Evolutionary conservation across 2,329 filamentous ascomycete genomes (phyloP), one percentile per base, ranked within the genome.

Genomic region (Alternaria burnsii): DNA sequence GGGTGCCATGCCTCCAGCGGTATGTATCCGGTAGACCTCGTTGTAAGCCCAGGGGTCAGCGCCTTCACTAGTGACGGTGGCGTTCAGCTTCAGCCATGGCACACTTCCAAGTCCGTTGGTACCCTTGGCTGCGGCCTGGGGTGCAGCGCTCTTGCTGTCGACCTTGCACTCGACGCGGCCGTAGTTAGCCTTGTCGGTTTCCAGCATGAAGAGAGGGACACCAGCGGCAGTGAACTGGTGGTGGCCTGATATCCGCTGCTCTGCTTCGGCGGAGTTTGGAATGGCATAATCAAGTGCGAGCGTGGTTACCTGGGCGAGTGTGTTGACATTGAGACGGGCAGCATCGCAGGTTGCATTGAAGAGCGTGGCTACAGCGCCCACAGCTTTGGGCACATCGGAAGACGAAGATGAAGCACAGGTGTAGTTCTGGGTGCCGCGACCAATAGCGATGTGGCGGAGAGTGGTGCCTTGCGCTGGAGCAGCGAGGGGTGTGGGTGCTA

Each of bases 341-440:
- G 42, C 91, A 34, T 94, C 79, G 80, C 94, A 97, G 69, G 89
- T 91, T 60, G 89, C 91, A 80, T 97, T 93, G 88, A 91, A 97
- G 71, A 98, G 91, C 1, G 87, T 89, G 55, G 94, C 94, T 0
- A 92, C 75, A 55, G 94, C 94, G 65, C 94, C 94, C 51, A 83
- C 79, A 18, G 89, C 84, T 10, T 82, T 83, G 14, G 94, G 94
- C 0, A 80, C 81, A 0, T 87, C 85, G 4, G 85, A 86, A 2
- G 86, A 75, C 69, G 90, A 86, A 58, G 68, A 61, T 3, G 76
- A 81, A 59, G 86, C 83, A 83, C 94, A 97, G 52, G 92, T 96
- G 83, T 97, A 98, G 85, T 97, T 97, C 82, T 97, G 89, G 8
- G 91, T 95, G 61, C 94, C 94, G 44, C 92, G 89, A 71, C 94